Evolutionary conservation across 2,329 filamentous ascomycete genomes (phyloP), one percentile per base, ranked within the genome.

Genomic region (Penicillium sclerotigenum): DNA sequence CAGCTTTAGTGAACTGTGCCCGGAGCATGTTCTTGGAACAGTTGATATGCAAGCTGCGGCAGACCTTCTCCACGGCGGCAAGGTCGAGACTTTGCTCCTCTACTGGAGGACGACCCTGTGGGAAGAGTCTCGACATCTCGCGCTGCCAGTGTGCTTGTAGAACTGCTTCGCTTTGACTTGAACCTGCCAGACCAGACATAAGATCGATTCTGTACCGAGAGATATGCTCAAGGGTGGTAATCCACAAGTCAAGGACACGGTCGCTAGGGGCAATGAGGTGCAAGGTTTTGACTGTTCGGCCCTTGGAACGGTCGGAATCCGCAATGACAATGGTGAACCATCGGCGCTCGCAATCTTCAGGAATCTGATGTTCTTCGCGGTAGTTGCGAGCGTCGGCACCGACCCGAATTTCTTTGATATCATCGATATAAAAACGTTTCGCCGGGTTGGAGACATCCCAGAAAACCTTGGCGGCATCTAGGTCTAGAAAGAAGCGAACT

Each of bases 321-420:
- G 86, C 84, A 72, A 96, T 97, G 51, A 96, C 83, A 62, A 99
- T 91, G 28, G 92, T 95, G 68, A 97, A 93, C 83, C 92, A 96
- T 14, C 85, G 84, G 8, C 81, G 76, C 65, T 92, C 88, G 37
- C 86, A 83, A 6, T 83, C 78, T 49, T 87, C 83, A 0, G 87
- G 77, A 22, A 94, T 78, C 37, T 86, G 84, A 68, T 89, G 90
- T 72, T 97, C 92, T 66, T 93, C 86, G 40, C 90, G 88, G 71
- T 96, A 96, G 70, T 96, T 93, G 55, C 89, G 86, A 18, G 93
- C 90, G 70, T 97, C 90, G 13, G 83, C 83, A 18, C 90, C 91
- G 33, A 87, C 85, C 59, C 92, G 87, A 46, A 97, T 91, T 68
- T 96, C 91, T 68, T 90, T 88, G 67, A 99, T 93, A 71, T 97